Evolutionary conservation across 2,329 filamentous ascomycete genomes (phyloP).

Genomic region (Ophiostoma quercus): DNA sequence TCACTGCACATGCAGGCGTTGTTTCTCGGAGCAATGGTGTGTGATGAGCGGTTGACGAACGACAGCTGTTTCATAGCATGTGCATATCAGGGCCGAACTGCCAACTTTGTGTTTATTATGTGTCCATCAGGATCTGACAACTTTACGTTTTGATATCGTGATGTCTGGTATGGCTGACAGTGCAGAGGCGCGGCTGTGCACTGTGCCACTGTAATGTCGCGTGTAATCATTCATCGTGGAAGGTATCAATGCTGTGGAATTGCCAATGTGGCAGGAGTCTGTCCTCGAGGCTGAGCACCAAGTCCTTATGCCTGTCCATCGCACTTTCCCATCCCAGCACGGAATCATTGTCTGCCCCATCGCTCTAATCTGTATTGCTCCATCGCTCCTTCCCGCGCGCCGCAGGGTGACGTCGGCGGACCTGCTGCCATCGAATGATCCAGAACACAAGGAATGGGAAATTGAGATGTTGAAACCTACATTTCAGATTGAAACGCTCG

Average conservation of each 20-base stretch:
- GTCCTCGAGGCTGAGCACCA: slow-evolving; percentile 6
- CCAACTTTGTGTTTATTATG: background rate
- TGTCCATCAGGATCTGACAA: too few relatives aligned
- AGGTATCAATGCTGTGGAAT: background rate
- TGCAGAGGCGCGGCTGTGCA: background rate
- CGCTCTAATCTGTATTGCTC: background rate
- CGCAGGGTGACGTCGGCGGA: background rate
- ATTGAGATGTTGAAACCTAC: background rate
- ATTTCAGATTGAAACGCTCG: background rate
- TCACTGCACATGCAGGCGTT: background rate
- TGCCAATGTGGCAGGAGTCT: background rate
- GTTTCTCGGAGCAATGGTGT: background rate
- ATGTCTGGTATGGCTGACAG: background rate
- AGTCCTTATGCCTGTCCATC: background rate
- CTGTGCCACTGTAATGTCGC: background rate
- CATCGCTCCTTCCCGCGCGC: slow-evolving; percentile 6
- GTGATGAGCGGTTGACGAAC: background rate
- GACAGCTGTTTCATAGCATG: background rate
- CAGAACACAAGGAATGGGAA: slow-evolving; percentile 6
- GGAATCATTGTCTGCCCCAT: background rate
- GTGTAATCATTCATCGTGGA: background rate
- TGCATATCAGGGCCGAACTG: background rate
- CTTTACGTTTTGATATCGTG: too few relatives aligned
- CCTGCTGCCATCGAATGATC: background rate
- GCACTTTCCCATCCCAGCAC: slow-evolving; percentile 3